Evolutionary conservation across 331 rosid genomes (phyloP).

Genomic region (Telfairia occidentalis): DNA sequence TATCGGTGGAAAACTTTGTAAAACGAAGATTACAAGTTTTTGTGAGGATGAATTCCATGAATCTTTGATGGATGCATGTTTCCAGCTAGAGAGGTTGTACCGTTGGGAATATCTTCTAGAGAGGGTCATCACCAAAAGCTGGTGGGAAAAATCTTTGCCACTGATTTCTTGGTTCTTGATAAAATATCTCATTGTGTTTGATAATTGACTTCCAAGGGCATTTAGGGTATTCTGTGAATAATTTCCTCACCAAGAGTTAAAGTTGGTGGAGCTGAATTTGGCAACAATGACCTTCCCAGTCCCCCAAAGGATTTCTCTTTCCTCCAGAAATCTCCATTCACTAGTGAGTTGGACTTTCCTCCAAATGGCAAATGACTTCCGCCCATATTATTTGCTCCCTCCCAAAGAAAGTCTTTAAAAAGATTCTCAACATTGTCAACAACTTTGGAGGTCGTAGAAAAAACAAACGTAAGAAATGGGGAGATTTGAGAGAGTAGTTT

Average conservation of each 20-base stretch:
- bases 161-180: neutral
- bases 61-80: neutral
- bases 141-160: neutral
- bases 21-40: too few species aligned
- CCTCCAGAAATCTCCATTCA: neutral
- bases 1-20: too few species aligned
- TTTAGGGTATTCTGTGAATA: neutral
- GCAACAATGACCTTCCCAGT: neutral
- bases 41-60: too few species aligned
- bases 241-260: neutral
- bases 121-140: neutral
- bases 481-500: neutral
- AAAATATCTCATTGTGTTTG: neutral
- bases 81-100: neutral
- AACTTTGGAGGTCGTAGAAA: neutral
- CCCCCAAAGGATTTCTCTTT: neutral
- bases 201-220: neutral
- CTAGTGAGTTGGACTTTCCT: neutral
- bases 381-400: neutral
- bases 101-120: neutral
- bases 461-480: too few species aligned
- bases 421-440: neutral
- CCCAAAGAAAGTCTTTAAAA: neutral
- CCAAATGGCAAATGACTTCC: neutral
- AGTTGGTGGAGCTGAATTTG: neutral